Conservation (phyloP, 768 basidiomycete species). For the Rhizopogon vesiculosus region DNA sequence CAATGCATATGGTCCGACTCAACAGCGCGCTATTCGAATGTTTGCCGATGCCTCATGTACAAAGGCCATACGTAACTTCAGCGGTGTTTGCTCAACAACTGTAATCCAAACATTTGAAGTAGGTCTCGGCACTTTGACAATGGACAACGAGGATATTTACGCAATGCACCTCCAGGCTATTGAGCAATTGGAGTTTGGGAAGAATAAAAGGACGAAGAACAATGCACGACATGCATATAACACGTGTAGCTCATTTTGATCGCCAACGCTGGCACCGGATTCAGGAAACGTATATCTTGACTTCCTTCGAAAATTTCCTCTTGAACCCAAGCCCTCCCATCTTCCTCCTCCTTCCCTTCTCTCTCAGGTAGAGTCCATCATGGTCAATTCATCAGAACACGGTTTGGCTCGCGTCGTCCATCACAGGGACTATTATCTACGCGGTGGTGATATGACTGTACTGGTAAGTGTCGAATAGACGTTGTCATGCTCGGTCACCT, state of each 20-base stretch:
- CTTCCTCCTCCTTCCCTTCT: conserved; percentile 25
- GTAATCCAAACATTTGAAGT: neutral
- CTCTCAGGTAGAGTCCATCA: conserved; percentile 17
- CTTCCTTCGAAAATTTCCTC: conserved; percentile 33
- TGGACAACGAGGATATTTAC: conserved; percentile 18
- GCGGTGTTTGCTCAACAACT: neutral
- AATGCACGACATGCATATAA: conserved; percentile 24
- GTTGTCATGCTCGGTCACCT: neutral
- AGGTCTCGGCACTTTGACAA: neutral
- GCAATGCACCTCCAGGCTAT: conserved; percentile 17
- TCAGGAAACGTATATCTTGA: conserved; percentile 28
- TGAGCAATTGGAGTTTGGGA: conserved; percentile 1
- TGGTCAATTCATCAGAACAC: conserved; percentile 19
- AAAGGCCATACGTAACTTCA: neutral
- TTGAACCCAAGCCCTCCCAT: conserved; percentile 21
- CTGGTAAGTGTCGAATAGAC: conserved; percentile 34
- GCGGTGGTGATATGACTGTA: conserved; percentile 54
- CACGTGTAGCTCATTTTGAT: conserved; percentile 29
- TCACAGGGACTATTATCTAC: conserved; percentile 48
- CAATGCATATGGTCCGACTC: neutral
- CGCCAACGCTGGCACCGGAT: conserved; percentile 21
- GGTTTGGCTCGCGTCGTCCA: conserved; percentile 28
- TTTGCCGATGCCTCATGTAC: neutral
- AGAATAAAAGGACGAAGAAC: conserved; percentile 16
- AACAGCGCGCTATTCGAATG: neutral